These are phyloP conservation scores for Plasmodiophora brassicae DNA, from an alignment of 208 protist species.

Conservation along the genomic window DNA sequence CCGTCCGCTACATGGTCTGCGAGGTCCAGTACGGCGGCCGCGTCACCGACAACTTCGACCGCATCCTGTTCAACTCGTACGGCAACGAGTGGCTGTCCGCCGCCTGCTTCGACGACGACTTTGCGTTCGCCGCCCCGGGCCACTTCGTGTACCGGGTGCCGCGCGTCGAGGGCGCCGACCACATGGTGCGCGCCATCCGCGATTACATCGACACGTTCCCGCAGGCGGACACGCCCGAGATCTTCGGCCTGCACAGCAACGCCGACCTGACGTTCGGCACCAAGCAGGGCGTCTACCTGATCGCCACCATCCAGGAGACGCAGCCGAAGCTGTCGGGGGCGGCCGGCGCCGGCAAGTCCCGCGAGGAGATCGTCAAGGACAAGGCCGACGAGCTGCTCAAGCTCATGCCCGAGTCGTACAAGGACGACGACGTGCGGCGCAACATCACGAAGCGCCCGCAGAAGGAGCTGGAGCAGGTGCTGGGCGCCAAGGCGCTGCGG, in stretches of 20 bases:
- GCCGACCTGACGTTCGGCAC: conserved; percentile 67
- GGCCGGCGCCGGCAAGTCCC: conserved; percentile 47
- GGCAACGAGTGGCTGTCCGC: conserved; percentile 82
- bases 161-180: conserved; percentile 50
- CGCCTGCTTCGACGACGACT: conserved; percentile 79
- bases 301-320: conserved; percentile 88
- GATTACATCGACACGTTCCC: conserved; percentile 74
- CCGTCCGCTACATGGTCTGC: conserved; percentile 88
- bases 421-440: conserved; percentile 35
- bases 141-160: conserved; percentile 67
- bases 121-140: conserved; percentile 50
- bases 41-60: conserved; percentile 96
- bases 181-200: conserved; percentile 54
- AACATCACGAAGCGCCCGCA: conserved; percentile 37
- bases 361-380: conserved; percentile 54
- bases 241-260: conserved; percentile 94
- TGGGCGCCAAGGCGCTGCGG: conserved; percentile 14
- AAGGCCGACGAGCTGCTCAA: conserved; percentile 47
- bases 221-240: conserved; percentile 86
- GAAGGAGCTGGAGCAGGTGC: conserved; percentile 39
- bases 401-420: conserved; percentile 41
- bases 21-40: conserved; percentile 98
- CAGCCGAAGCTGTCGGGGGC: conserved; percentile 51
- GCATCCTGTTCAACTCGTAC: conserved; percentile 90
- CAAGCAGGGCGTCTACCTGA: conserved; percentile 41